phyloP scores from a whole-genome alignment of 176 grass and related monocot genomes.

The Carex kokanica region DNA sequence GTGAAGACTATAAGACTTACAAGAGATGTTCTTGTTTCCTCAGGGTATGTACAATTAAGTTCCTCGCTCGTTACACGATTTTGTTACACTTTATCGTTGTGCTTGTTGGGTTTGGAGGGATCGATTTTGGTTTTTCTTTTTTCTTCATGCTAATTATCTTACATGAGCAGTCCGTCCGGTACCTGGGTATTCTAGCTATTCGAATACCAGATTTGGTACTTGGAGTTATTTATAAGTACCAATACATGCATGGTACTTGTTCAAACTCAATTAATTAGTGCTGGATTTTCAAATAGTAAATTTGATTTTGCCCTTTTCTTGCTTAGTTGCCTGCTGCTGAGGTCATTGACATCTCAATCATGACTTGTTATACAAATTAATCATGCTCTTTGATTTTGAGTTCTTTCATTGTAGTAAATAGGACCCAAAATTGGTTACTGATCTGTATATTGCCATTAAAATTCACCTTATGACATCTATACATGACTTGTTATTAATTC shows the following conservation, averaged over 20 bases:
- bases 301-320: background rate
- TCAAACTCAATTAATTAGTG: background rate
- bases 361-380: background rate
- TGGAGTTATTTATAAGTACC: background rate
- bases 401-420: background rate
- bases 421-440: background rate
- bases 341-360: background rate
- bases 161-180: background rate
- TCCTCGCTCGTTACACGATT: background rate
- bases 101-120: background rate
- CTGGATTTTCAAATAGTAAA: background rate
- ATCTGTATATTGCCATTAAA: background rate
- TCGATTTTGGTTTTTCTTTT: background rate
- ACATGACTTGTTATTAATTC: background rate
- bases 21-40: conserved; percentile 17
- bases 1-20: conserved; percentile 25
- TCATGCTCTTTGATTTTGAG: background rate
- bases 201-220: background rate
- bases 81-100: background rate
- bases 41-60: conserved; percentile 14
- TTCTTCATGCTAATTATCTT: background rate
- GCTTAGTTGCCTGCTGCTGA: background rate
- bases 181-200: background rate
- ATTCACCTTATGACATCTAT: background rate
- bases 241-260: background rate